Conservation (phyloP, 2,329 filamentous ascomycete species). For the Xylaria sp. region DNA sequence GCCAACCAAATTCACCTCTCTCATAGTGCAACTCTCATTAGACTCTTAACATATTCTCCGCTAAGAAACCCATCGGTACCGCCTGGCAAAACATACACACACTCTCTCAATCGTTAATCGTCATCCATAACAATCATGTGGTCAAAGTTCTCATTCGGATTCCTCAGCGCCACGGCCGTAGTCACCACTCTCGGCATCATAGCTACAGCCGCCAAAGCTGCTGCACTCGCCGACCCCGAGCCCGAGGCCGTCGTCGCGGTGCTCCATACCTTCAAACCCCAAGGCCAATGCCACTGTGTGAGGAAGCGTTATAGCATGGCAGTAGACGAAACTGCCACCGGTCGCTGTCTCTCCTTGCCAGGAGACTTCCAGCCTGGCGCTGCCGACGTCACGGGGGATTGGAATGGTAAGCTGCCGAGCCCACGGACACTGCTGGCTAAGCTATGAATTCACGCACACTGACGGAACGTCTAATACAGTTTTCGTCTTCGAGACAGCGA, state of each 20-base stretch:
- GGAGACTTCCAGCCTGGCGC: not conserved
- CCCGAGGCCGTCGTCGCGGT: not conserved
- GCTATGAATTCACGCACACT: not conserved
- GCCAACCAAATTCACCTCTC: not conserved
- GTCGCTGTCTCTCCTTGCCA: not conserved
- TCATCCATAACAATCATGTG: conserved; percentile 1
- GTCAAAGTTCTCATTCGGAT: not conserved
- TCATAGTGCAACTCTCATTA: not conserved
- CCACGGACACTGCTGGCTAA: too few species aligned
- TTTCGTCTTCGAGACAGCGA: not conserved
- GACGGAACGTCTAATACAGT: not conserved
- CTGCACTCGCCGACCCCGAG: not conserved
- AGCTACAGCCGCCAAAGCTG: not conserved
- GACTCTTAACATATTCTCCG: not conserved
- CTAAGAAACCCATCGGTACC: not conserved
- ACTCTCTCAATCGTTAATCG: not conserved
- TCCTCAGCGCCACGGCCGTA: not conserved
- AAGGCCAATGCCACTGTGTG: not conserved
- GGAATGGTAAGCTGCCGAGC: not conserved
- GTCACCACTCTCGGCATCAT: not conserved
- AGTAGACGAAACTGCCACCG: not conserved
- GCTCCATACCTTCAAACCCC: not conserved
- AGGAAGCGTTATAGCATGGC: not conserved
- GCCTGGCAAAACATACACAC: too few species aligned
- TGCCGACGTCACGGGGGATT: not conserved